Evolutionary conservation across 768 basidiomycete genomes (phyloP).

Genomic region (Trametes elegans): DNA sequence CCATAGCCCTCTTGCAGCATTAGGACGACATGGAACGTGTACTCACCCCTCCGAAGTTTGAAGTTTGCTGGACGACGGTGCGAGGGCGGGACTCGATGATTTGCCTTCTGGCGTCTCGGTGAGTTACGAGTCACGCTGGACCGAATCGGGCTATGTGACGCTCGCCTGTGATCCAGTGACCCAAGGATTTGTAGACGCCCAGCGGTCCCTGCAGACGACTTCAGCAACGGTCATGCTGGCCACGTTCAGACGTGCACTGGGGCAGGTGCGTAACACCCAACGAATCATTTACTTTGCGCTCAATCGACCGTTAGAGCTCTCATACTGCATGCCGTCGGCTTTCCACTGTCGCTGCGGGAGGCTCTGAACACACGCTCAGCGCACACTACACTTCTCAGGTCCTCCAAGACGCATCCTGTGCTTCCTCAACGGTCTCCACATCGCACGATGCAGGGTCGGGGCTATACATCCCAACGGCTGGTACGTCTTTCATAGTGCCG

Average conservation of each 20-base stretch:
- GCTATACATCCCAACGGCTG: neutral
- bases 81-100: constrained; percentile 11
- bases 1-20: constrained; percentile 8
- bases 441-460: neutral
- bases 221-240: constrained; percentile 25
- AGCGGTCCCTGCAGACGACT: neutral
- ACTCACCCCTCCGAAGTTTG: constrained; percentile 41
- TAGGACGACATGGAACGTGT: constrained; percentile 14
- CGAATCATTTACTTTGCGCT: too few species aligned
- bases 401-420: neutral
- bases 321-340: constrained; percentile 14
- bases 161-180: neutral
- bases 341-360: constrained; percentile 14
- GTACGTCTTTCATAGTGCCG: neutral
- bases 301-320: neutral
- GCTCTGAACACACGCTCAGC: neutral
- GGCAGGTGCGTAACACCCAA: constrained; percentile 27
- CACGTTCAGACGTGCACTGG: constrained; percentile 21
- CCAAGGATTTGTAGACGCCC: neutral
- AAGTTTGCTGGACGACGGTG: constrained; percentile 26
- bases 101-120: constrained; percentile 6
- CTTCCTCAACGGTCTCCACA: neutral
- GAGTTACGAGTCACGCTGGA: neutral
- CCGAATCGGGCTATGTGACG: neutral
- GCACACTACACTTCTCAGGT: neutral